These are phyloP conservation scores for Colletotrichum cordylinicola DNA, from an alignment of 2,329 filamentous ascomycete genomes.

Conservation along the genomic window DNA sequence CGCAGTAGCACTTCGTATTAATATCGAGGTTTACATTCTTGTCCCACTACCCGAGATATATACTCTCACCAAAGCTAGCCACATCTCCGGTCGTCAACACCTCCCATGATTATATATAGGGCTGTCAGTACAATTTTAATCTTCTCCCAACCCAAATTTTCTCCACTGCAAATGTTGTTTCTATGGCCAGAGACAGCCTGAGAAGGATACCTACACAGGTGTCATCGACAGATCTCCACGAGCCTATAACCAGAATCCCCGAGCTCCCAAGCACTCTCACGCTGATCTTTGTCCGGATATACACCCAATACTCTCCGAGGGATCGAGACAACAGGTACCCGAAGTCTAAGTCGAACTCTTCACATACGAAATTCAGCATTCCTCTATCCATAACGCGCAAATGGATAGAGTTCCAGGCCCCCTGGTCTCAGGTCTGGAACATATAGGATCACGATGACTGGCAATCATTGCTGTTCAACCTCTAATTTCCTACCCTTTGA, in stretches of 20 bases:
- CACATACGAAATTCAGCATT: not conserved
- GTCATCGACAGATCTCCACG: accelerated
- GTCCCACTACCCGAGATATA: not conserved
- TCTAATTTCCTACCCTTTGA: not conserved
- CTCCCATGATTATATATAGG: no score
- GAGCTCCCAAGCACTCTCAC: not conserved
- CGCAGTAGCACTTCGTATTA: not conserved
- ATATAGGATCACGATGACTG: not conserved
- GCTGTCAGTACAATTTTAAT: not conserved
- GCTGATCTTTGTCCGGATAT: not conserved
- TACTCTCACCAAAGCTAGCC: not conserved
- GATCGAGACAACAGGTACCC: not conserved
- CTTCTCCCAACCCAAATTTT: not conserved
- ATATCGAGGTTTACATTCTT: not conserved
- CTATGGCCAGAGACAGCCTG: accelerated
- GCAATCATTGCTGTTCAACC: not conserved
- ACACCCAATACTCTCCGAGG: not conserved
- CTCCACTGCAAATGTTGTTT: accelerated
- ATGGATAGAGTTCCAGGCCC: not conserved
- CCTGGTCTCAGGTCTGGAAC: no score
- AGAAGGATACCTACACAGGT: accelerated
- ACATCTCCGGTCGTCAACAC: not conserved
- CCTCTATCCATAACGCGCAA: not conserved
- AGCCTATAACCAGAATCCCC: not conserved
- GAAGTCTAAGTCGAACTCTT: not conserved